Conservation (phyloP, 129 eudicot genomes). For the Chrysanthemum lavandulifolium region DNA sequence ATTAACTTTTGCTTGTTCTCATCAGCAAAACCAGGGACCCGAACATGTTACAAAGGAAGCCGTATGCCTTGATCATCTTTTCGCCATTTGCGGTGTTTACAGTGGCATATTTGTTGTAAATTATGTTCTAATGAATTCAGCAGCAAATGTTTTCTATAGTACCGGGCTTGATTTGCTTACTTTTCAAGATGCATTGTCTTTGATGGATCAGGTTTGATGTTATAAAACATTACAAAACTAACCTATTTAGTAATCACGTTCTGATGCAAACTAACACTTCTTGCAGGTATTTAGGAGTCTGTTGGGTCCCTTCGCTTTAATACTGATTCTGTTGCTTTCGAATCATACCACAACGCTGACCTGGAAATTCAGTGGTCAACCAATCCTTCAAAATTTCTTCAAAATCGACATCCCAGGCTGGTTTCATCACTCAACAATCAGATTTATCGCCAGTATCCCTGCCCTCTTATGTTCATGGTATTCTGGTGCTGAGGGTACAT, state of each 20-base stretch:
- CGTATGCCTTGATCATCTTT: conserved; percentile 63
- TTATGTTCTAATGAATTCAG: conserved; percentile 67
- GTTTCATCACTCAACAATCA: conserved; percentile 82
- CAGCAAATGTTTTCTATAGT: conserved; percentile 77
- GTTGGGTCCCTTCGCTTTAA: conserved; percentile 52
- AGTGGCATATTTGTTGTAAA: conserved; percentile 80
- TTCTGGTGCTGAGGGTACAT: conserved; percentile 88
- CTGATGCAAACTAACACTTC: conserved; percentile 3
- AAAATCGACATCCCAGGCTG: conserved; percentile 66
- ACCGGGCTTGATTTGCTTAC: conserved; percentile 67
- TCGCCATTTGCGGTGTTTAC: conserved; percentile 57
- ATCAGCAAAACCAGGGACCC: conserved; percentile 60
- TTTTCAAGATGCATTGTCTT: conserved; percentile 74
- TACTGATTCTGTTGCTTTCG: conserved; percentile 57
- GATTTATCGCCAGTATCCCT: conserved; percentile 62
- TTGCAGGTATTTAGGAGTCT: conserved; percentile 73
- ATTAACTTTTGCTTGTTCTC: conserved; percentile 14
- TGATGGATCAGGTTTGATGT: conserved; percentile 72
- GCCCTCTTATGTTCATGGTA: conserved; percentile 72
- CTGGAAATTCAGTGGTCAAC: conserved; percentile 69
- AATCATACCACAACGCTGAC: conserved; percentile 67
- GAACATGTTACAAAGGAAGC: conserved; percentile 48
- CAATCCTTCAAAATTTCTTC: conserved; percentile 58
- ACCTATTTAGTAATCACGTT: not conserved
- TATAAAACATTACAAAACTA: not conserved